Evolutionary conservation across 2,329 filamentous ascomycete genomes (phyloP).

Genomic region (Kalmusia sp.): DNA sequence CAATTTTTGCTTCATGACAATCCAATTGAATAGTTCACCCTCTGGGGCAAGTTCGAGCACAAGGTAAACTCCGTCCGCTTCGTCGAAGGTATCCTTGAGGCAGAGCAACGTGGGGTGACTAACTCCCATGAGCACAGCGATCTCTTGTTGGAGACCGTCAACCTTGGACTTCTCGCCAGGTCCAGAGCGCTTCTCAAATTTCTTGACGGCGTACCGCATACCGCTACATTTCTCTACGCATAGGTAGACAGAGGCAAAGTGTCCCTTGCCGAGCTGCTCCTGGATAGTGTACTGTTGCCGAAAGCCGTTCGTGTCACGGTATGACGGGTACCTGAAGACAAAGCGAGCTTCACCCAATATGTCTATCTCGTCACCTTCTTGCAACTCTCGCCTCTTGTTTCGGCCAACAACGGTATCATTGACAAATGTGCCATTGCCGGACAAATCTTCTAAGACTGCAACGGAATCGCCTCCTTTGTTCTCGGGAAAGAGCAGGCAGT

Average conservation of each 20-base stretch:
- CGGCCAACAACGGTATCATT: slow-evolving; percentile 90
- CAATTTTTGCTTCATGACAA: slow-evolving; percentile 88
- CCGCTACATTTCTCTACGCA: slow-evolving; percentile 88
- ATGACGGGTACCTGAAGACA: slow-evolving; percentile 82
- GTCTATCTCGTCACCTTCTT: slow-evolving; percentile 89
- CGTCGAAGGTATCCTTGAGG: slow-evolving; percentile 93
- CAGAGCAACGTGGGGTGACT: slow-evolving; percentile 93
- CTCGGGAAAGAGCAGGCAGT: slow-evolving; percentile 73
- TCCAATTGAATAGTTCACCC: slow-evolving; percentile 95
- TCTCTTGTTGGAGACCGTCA: slow-evolving; percentile 91
- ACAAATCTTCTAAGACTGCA: slow-evolving; percentile 89
- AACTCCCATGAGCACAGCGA: slow-evolving; percentile 95
- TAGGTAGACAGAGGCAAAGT: slow-evolving; percentile 92
- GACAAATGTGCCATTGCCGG: slow-evolving; percentile 94
- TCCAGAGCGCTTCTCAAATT: slow-evolving; percentile 86
- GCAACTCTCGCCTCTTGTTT: slow-evolving; percentile 87
- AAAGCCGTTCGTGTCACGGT: slow-evolving; percentile 72
- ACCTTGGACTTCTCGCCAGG: slow-evolving; percentile 82
- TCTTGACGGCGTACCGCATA: slow-evolving; percentile 87
- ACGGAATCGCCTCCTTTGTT: slow-evolving; percentile 64
- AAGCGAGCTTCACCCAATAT: slow-evolving; percentile 86
- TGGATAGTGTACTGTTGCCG: slow-evolving; percentile 84
- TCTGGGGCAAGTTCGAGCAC: slow-evolving; percentile 89
- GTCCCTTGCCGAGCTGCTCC: slow-evolving; percentile 89
- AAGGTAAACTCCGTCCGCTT: slow-evolving; percentile 87